These are phyloP conservation scores for Synchytrium microbalum DNA, from an alignment of 371 early-diverging fungal genomes.

Conservation along the genomic window DNA sequence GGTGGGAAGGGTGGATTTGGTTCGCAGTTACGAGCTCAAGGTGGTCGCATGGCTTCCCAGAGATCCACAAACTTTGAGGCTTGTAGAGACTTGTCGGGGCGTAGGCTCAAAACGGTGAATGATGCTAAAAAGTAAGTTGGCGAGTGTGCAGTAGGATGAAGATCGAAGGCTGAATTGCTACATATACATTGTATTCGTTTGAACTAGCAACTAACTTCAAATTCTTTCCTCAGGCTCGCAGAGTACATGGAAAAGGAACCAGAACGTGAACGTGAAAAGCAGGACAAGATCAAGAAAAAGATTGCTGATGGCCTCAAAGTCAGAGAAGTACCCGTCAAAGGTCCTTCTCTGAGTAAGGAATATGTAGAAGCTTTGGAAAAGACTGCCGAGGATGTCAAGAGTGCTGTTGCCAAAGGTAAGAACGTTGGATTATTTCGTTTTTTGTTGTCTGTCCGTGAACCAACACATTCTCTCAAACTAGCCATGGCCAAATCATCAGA, in stretches of 20 bases:
- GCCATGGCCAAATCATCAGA: conserved; percentile 33
- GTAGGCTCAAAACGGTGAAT: conserved; percentile 80
- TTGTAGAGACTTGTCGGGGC: conserved; percentile 87
- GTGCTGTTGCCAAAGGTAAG: conserved; percentile 49
- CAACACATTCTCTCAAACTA: conserved; percentile 13
- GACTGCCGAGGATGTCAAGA: conserved; percentile 61
- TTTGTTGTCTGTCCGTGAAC: not conserved
- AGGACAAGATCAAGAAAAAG: conserved; percentile 64
- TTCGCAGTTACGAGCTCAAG: conserved; percentile 87
- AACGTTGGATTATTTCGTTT: not conserved
- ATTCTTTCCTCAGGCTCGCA: conserved; percentile 49
- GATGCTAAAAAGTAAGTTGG: conserved; percentile 70
- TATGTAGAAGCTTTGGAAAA: conserved; percentile 66
- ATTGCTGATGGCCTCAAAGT: conserved; percentile 75
- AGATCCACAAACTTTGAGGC: conserved; percentile 88
- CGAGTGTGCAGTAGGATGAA: not conserved
- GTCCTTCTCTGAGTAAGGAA: conserved; percentile 17
- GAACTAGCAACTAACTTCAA: not conserved
- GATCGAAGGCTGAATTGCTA: too few relatives aligned
- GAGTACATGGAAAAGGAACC: conserved; percentile 68
- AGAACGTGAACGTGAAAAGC: conserved; percentile 56
- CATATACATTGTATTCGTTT: conserved; percentile 15
- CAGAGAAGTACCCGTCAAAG: too few relatives aligned
- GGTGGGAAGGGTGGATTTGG: conserved; percentile 98
- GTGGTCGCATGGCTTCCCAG: conserved; percentile 82